Base-by-base conservation (phyloP, 768 basidiomycete species). In the Mycena vulgaris region DNA sequence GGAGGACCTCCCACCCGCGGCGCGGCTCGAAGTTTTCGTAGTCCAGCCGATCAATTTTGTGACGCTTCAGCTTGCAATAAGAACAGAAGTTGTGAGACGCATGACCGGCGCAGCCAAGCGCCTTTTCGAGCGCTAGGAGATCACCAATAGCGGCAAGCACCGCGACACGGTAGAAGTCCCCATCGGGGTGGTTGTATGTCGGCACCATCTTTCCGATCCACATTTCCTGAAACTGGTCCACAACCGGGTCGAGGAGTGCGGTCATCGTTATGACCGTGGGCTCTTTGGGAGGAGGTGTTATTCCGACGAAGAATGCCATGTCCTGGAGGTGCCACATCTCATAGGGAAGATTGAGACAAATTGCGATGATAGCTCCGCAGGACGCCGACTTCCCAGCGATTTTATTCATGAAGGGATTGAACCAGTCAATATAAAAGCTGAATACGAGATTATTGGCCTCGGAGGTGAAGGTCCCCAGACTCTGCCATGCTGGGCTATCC, bases 301-400 rank as follows among this genome's bases (percentile, higher is more conserved):
- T 69, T 39, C 71, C 71, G 6, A 65, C 72, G 28, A 79, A 63
- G 55, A 62, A 75, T 5, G 74, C 45, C 30, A 71, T 77, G 28
- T 77, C 77, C 5, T 39, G 3, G 13, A 55, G 63, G 51, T 76
- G 74, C 33, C 74, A 74, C 21, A 77, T 39, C 17, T 69, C 53
- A 7, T 51, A 51, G 0, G 78, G 78, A 4, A 79, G 64, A 33
- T 80, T 79, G 28, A 76, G 40, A 56, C 77, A 78, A 8, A 74
- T 67, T 53, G 77, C 49, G 33, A 74, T 76, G 30, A 70, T 64
- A 3, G 63, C 68, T 37, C 68, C 68, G 62, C 62, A 63, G 6
- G 68, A 70, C 17, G 33, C 58, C 33, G 31, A 13, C 35, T 70
- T 70, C 16, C 75, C 70, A n/a, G 71, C 69, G 23, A 71, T 69